Evolutionary conservation across 306 rosid species (phyloP), one percentile per base, ranked within the genome.

Genomic region (Pyrus communis): DNA sequence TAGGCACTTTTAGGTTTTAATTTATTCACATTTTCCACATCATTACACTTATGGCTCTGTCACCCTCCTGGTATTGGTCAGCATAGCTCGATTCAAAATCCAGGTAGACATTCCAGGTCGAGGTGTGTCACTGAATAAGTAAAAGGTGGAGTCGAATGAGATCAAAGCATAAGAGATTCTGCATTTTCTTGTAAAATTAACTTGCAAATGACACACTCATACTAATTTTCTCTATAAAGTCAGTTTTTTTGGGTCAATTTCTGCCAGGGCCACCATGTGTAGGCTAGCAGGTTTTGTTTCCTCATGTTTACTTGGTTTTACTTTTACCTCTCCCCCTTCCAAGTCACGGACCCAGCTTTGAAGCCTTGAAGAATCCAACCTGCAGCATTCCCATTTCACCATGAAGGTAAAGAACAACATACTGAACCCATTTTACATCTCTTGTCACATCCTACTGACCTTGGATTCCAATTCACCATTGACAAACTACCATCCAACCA

Each of bases 381-480:
- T 55, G 58, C 63, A 10, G 31, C 35, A 12, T 74, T 60, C 57
- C 14, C 25, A 49, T 14, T 57, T 35, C n/a, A 62, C 35, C 11
- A 55, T 9, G 64, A 7, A 60, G 79, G 77, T 46, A 71, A 76
- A 51, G 15, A 18, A 49, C 70, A 81, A 80, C 77, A 69, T 65
- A 30, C 79, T 46, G 75, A n/a, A 69, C 23, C 70, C 28, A 45
- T 63, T 81, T 57, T 74, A 22, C 81, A 77, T 59, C 83, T 75
- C 51, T 82, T 77, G 91, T 88, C 90, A 74, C 79, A 73, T 80
- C 86, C 78, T 77, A 0, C 73, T 62, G 82, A 79, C 90, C 74
- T 80, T 86, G 90, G 92, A 88, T 90, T 79, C 92, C 90, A 81
- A 67, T 81, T 79, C 51, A 33, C 79, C 52, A 38, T 81, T 84